These are phyloP conservation scores for Cucumis hystrix DNA, from an alignment of 306 rosid species.

Conservation along the genomic window DNA sequence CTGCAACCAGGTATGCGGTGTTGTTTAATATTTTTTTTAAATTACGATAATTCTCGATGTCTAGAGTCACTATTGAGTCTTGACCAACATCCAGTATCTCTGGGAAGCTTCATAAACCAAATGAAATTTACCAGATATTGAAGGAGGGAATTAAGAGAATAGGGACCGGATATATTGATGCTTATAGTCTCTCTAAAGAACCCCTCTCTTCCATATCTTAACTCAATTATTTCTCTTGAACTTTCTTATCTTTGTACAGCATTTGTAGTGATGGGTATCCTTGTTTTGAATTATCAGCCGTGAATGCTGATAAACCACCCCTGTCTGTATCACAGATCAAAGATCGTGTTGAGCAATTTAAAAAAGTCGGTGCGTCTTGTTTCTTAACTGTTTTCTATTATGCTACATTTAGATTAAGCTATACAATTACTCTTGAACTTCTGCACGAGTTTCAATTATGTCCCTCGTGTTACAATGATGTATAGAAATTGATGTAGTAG, in stretches of 20 bases:
- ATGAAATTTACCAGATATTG: not conserved
- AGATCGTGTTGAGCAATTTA: slow-evolving; percentile 78
- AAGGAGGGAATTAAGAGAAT: not conserved
- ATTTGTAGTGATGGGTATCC: slow-evolving; percentile 62
- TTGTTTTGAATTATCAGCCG: slow-evolving; percentile 86
- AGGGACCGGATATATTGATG: not conserved
- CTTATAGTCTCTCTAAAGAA: not conserved
- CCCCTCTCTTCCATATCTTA: not conserved
- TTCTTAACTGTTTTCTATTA: not conserved
- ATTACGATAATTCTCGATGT: not conserved
- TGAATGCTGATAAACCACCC: slow-evolving; percentile 95
- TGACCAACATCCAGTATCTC: not conserved
- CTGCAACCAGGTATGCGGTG: slow-evolving; percentile 59
- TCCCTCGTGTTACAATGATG: not conserved
- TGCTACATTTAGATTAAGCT: not conserved
- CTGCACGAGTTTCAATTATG: not conserved
- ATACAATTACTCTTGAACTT: not conserved
- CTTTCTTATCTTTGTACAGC: slow-evolving; percentile 32
- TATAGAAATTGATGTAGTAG: not conserved
- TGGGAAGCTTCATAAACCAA: not conserved
- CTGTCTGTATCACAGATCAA: slow-evolving; percentile 49
- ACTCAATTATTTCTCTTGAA: not conserved
- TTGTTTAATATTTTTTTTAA: not conserved
- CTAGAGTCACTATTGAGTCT: not conserved
- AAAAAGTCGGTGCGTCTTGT: slow-evolving; percentile 54